Percentiles rank a stretch among this genome's conserved stretches.
Conservation (phyloP, 805 yeast species). For the Debaryomyces maramus region DNA sequence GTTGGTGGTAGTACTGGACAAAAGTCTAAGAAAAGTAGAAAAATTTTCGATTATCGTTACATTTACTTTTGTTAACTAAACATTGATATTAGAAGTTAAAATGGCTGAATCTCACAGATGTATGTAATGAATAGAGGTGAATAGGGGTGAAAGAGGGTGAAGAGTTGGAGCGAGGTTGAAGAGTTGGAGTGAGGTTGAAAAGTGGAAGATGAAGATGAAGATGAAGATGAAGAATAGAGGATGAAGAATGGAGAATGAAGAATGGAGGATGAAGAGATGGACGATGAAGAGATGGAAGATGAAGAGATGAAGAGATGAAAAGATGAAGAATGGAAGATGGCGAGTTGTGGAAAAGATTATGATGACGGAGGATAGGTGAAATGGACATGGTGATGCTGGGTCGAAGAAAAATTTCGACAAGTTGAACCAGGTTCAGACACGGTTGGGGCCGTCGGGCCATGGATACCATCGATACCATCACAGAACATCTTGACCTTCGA, state of each 20-base stretch:
- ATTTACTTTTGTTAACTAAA: conserved; percentile 7
- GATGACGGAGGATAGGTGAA: too few relatives aligned
- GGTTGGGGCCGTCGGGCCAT: too few relatives aligned
- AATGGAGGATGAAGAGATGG: background rate
- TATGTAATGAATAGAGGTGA: conserved; percentile 57
- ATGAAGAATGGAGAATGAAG: background rate
- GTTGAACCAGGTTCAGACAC: too few relatives aligned
- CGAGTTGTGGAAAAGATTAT: too few relatives aligned
- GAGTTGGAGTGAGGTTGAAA: background rate
- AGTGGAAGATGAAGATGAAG: background rate
- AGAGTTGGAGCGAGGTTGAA: too few relatives aligned
- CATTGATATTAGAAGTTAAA: conserved; percentile 30
- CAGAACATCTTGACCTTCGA: too few relatives aligned
- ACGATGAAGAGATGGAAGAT: background rate
- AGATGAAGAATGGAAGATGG: background rate
- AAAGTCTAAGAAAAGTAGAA: conserved; percentile 8
- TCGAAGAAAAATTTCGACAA: too few relatives aligned
- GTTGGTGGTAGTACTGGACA: conserved; percentile 4
- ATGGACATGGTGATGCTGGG: too few relatives aligned
- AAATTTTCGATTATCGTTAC: conserved; percentile 8
- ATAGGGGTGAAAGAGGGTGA: too few relatives aligned
- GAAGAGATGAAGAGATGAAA: background rate
- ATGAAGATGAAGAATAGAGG: background rate
- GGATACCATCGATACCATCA: too few relatives aligned
- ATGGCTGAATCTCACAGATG: conserved; percentile 99